Percentiles rank a stretch among this genome's conserved stretches.
Conservation (phyloP, 495 filamentous ascomycete genomes). For the Daldinia loculata region DNA sequence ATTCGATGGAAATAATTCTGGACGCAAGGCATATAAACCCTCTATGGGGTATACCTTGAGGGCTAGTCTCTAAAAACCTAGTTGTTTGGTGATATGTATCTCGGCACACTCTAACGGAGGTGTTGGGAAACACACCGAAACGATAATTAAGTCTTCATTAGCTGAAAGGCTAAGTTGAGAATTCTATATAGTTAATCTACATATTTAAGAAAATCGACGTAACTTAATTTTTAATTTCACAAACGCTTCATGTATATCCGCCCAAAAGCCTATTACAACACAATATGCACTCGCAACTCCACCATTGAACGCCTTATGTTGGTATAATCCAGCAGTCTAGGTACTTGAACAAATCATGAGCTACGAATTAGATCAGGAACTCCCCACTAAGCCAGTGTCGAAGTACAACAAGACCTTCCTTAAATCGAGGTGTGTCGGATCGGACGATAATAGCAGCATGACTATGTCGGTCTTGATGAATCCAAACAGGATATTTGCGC, state of each 20-base stretch:
- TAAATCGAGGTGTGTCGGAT: conserved; percentile 65
- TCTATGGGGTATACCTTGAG: not conserved
- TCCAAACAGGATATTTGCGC: conserved; percentile 85
- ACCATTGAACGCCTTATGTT: conserved; percentile 1
- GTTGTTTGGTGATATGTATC: not conserved
- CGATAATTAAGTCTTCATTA: not conserved
- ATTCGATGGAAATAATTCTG: not conserved
- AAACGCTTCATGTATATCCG: conserved; percentile 9
- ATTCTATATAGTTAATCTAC: not conserved
- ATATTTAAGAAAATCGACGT: not conserved
- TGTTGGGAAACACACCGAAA: not conserved
- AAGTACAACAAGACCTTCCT: conserved; percentile 80
- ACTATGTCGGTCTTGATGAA: conserved; percentile 78
- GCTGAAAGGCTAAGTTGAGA: not conserved
- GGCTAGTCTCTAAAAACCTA: not conserved
- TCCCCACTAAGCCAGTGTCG: conserved; percentile 81
- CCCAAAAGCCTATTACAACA: not conserved
- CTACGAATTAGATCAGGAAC: conserved; percentile 67
- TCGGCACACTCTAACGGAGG: not conserved
- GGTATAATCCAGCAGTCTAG: not conserved
- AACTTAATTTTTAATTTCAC: not conserved
- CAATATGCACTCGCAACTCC: conserved; percentile 4
- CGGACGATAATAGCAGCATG: conserved; percentile 94
- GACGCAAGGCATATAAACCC: not conserved
- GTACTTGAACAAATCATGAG: not conserved